phyloP scores from a whole-genome alignment of 164 flowering plant species.

The Annona squamosa region DNA sequence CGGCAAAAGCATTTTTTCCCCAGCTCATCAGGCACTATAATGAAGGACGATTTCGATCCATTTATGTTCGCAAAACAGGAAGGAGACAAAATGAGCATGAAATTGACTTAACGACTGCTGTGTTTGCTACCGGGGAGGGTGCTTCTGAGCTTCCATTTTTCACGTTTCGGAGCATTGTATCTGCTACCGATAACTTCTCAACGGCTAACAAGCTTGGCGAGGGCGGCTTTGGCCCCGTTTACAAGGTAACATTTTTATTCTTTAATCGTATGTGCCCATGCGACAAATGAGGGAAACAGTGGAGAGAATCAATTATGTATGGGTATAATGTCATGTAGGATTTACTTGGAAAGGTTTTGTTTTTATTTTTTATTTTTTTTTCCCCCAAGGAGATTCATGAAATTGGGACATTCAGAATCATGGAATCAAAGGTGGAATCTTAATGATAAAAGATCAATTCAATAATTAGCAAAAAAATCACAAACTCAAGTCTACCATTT shows the following conservation, averaged over 20 bases:
- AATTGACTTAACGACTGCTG: neutral
- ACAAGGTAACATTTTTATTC: neutral
- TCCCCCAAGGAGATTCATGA: too few species aligned
- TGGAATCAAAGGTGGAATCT: too few species aligned
- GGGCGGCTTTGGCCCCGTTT: slow-evolving; percentile 3
- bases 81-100: neutral
- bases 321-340: neutral
- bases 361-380: too few species aligned
- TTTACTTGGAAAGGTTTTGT: neutral
- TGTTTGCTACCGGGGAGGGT: neutral
- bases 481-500: neutral
- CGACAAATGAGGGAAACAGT: neutral
- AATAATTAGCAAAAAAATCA: too few species aligned
- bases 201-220: slow-evolving; percentile 1
- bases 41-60: neutral
- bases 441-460: too few species aligned
- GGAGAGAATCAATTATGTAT: too few species aligned
- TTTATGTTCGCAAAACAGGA: neutral
- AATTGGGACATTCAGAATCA: too few species aligned
- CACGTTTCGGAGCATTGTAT: neutral
- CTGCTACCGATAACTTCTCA: slow-evolving; percentile 8
- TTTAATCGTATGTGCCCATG: neutral
- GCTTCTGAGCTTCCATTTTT: neutral
- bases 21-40: too few species aligned
- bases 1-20: too few species aligned